Evolutionary conservation across 192 early-diverging fungal genomes (phyloP), one percentile per base, ranked within the genome.

Genomic region (Coemansia furcata): DNA sequence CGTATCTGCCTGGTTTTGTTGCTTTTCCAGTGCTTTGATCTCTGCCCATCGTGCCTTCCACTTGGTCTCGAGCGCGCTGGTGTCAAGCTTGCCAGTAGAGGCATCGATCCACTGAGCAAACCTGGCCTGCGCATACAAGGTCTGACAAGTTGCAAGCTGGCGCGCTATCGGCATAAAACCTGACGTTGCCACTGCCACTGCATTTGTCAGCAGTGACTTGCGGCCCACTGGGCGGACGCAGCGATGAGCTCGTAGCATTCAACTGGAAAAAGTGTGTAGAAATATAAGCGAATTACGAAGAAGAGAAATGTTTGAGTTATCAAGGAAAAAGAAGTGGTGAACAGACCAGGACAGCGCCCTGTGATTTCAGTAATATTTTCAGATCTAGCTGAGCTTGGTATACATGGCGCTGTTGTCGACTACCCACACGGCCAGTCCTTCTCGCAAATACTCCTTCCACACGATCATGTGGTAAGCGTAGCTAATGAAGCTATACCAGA

Each of bases 31-130:
- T 1, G 65, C 60, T 39, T 68, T 77, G 35, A 60, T 61, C 50
- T 83, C 72, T 6, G 65, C 67, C 80, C 80, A 83, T 46, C 76
- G 75, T 17, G 40, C 39, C 61, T 67, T 69, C 90, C 90, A 91
- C 60, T 91, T 91, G 26, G 74, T 30, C 69, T 91, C 90, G 5
- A 91, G 84, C 9, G 50, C 78, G 0, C 54, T 69, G 43, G 87
- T 87, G 64, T 91, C 77, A 6, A 88, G 67, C 33, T 69, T 83
- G 26, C 76, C 80, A 0, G 71, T 74, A 4, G 14, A 39, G 29
- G n/a, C 23, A 43, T 82, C 75, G 42, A 82, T 77, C 79, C 79
- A 82, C 32, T 57, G 60, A 6, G 67, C 37, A 35, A 82, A 82
- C 60, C 35, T 63, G 15, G 72, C 52, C 15, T 69, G 36, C 23